Base-by-base conservation (phyloP, 2,329 filamentous ascomycete species). In the Cladosporium oxysporum region DNA sequence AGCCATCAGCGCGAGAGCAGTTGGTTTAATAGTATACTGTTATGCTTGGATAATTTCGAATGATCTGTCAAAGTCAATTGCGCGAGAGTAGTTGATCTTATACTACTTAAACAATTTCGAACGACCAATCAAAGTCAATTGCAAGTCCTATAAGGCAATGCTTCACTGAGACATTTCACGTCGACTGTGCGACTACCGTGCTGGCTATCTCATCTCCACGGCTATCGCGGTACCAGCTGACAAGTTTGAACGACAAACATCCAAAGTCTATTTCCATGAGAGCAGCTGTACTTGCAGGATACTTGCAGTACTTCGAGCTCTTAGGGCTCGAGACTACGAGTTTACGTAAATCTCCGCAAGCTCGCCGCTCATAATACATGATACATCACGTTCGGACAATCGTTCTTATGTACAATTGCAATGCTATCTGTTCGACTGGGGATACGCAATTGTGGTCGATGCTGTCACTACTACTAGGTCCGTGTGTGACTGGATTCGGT, bases 171-270 rank as follows among this genome's bases (percentile, higher is more conserved):
- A 47, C 14, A 23, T 12, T 21, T 12, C n/a, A 21, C 7, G 41
- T 10, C 41, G 4, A 47, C n/a, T 21, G 11, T 21, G 18, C n/a
- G 41, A 8, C 41, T 47, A 7, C 21, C 29, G 29, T 33, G n/a
- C 31, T n/a, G 52, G 52, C 16, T 33, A 55, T 55, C 28, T 33
- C 28, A n/a, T 33, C 28, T 55, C 18, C 2, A 14, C 52, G 52
- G 52, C 28, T 55, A 55, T 55, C 16, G 52, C 18, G 29, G 52
- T 50, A 28, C 23, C 29, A 31, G 60, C 49, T 62, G 60, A 53
- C 60, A 62, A 14, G 14, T 62, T 18, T 8, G 16, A 41, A 53
- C 60, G 60, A 62, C 60, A 53, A 62, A 53, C 60, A 44, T 23
- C 28, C 29, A 18, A 37, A 21, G 3, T 33, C 52, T 33, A 55